phyloP scores from a whole-genome alignment of 768 basidiomycete species.

The Artomyces pyxidatus region DNA sequence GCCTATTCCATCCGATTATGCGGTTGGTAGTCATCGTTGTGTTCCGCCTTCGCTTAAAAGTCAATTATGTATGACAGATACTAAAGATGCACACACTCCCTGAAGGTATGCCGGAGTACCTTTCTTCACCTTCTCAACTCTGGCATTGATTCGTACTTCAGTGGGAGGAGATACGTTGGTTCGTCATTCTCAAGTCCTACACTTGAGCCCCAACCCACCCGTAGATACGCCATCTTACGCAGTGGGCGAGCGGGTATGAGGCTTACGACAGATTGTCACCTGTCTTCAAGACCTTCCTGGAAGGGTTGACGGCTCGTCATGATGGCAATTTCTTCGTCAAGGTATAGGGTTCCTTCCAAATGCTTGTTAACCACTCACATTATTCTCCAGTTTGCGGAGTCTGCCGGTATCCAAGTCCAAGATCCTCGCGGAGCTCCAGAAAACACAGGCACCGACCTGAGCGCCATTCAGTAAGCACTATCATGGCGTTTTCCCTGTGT shows the following conservation, averaged over 20 bases:
- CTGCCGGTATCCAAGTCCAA: conserved; percentile 25
- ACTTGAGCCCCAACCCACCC: too few species aligned
- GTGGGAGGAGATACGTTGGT: conserved; percentile 32
- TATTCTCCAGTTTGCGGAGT: conserved; percentile 21
- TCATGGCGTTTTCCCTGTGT: conserved; percentile 37
- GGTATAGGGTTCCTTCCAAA: conserved; percentile 18
- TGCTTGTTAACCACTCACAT: neutral
- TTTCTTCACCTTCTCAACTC: neutral
- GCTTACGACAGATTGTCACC: conserved; percentile 59
- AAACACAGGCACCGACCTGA: conserved; percentile 41
- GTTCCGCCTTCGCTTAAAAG: neutral
- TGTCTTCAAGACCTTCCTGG: conserved; percentile 42
- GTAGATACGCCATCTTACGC: neutral
- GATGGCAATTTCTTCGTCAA: conserved; percentile 35
- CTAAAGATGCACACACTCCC: conserved; percentile 29
- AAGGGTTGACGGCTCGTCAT: conserved; percentile 51
- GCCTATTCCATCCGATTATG: conserved; percentile 49
- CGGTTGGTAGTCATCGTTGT: conserved; percentile 23
- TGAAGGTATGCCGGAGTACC: neutral
- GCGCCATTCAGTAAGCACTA: conserved; percentile 38
- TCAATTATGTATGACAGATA: conserved; percentile 21
- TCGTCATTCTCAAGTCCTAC: too few species aligned
- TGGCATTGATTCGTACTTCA: conserved; percentile 1
- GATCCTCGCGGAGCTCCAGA: conserved; percentile 43
- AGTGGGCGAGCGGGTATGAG: conserved; percentile 37